Conservation (phyloP, 345 rosid species). For the Boechera retrofracta region DNA sequence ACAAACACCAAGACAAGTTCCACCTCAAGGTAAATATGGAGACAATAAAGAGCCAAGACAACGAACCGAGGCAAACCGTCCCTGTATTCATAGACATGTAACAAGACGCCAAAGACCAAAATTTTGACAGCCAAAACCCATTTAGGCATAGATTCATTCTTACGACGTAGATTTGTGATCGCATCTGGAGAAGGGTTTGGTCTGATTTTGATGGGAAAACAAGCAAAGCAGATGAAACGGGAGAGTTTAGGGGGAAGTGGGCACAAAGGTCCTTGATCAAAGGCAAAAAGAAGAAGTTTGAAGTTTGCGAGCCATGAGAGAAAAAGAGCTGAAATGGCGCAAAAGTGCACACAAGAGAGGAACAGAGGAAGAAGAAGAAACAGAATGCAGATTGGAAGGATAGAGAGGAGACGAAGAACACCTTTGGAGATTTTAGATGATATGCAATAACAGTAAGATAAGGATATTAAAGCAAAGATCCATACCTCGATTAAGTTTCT, state of each 20-base stretch:
- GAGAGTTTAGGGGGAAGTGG: slow-evolving; percentile 49
- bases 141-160: slow-evolving; percentile 28
- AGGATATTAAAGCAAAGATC: slow-evolving; percentile 47
- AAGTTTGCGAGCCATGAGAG: slow-evolving; percentile 65
- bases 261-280: slow-evolving; percentile 63
- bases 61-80: slow-evolving; percentile 41
- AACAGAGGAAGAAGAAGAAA: slow-evolving; percentile 59
- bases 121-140: slow-evolving; percentile 51
- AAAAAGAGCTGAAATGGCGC: slow-evolving; percentile 50
- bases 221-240: slow-evolving; percentile 64
- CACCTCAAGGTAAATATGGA: slow-evolving; percentile 53
- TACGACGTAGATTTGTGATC: slow-evolving; percentile 7
- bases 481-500: slow-evolving; percentile 56
- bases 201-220: slow-evolving; percentile 61
- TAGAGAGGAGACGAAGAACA: slow-evolving; percentile 52
- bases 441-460: slow-evolving; percentile 57
- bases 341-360: slow-evolving; percentile 47
- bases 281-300: slow-evolving; percentile 73
- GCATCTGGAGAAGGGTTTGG: slow-evolving; percentile 34
- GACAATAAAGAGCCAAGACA: slow-evolving; percentile 46
- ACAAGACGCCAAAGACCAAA: slow-evolving; percentile 39
- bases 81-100: slow-evolving; percentile 48
- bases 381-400: slow-evolving; percentile 54
- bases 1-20: slow-evolving; percentile 54
- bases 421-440: slow-evolving; percentile 54